These are phyloP conservation scores for Aspergillus candidus DNA, from an alignment of 2,329 filamentous ascomycete genomes.

Conservation along the genomic window DNA sequence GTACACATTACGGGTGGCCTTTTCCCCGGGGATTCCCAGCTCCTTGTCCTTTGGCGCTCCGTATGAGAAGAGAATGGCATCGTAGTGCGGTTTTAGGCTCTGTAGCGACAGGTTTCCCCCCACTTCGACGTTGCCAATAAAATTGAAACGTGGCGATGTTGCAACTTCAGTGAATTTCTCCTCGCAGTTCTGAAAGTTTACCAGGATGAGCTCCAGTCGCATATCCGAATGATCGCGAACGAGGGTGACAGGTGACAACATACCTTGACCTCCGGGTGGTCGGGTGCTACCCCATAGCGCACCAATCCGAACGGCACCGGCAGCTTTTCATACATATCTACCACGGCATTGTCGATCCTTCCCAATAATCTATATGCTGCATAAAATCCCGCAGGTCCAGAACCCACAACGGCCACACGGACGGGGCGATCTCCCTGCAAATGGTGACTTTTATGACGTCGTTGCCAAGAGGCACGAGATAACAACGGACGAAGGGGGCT, in stretches of 20 bases:
- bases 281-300: slow-evolving; percentile 91
- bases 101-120: slow-evolving; percentile 63
- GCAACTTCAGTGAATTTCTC: slow-evolving; percentile 90
- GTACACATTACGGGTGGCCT: slow-evolving; percentile 61
- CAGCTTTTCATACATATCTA: slow-evolving; percentile 95
- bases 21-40: slow-evolving; percentile 73
- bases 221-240: neutral
- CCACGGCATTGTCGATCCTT: slow-evolving; percentile 61
- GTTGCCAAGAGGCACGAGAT: slow-evolving; percentile 10
- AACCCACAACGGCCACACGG: slow-evolving; percentile 82
- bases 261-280: slow-evolving; percentile 97
- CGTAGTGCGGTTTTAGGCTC: slow-evolving; percentile 72
- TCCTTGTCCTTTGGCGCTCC: slow-evolving; percentile 78
- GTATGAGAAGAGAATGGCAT: slow-evolving; percentile 88
- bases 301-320: slow-evolving; percentile 91
- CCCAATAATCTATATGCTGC: slow-evolving; percentile 79
- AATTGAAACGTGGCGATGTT: slow-evolving; percentile 73
- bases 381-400: slow-evolving; percentile 94
- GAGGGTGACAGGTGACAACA: neutral
- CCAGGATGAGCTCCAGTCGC: neutral
- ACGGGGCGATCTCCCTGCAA: slow-evolving; percentile 48
- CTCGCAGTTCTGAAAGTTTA: slow-evolving; percentile 70
- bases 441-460: slow-evolving; percentile 26
- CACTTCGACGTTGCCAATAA: slow-evolving; percentile 81
- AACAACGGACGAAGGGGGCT: neutral